Base-by-base conservation (phyloP, 2,329 filamentous ascomycete genomes). In the Aspergillus fijiensis region DNA sequence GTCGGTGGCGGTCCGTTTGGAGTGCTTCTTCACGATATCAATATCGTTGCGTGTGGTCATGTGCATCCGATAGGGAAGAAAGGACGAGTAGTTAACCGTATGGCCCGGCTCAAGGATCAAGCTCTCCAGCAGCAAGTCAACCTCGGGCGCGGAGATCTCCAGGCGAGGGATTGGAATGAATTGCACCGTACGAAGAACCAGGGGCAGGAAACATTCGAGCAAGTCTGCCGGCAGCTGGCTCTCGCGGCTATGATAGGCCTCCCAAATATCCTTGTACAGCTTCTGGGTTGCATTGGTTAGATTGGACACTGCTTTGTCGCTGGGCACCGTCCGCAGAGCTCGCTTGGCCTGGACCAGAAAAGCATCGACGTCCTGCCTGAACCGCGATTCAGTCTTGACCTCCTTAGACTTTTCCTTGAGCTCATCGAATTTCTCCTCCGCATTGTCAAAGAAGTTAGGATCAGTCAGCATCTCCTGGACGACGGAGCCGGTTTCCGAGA, bases 101-200 rank as follows among this genome's bases (percentile, higher is more conserved):
- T 83, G 83, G 6, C 94, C 94, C 0, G 94, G 94, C 71, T 97
- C 91, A 33, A 98, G 82, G 61, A 98, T 89, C 33, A 98, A 81
- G 65, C 96, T 97, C 72, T 98, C 94, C 2, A 98, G 79, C 1
- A 98, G 80, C 5, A 98, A 84, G 68, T 97, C 93, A 57, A 96
- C 82, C 35, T 90, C 87, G 0, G 92, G 93, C 3, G 89, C 89
- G 0, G 91, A 89, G 5, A 97, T 81, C 74, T 97, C 94, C n/a
- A 97, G 77, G 4, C 94, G 88, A 0, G 93, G 93, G 55, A 98
- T 95, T 0, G 94, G 94, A 4, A 98, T 80, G 75, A 92, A 92
- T 72, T 97, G 92, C 33, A 98, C 82, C 2, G 86, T 85, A 65
- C 91, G 84, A 59, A 97, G 84, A 4, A 92, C 70, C 12, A 92